Base-by-base conservation (phyloP, 805 yeast genomes). In the Candida wancherniae region DNA sequence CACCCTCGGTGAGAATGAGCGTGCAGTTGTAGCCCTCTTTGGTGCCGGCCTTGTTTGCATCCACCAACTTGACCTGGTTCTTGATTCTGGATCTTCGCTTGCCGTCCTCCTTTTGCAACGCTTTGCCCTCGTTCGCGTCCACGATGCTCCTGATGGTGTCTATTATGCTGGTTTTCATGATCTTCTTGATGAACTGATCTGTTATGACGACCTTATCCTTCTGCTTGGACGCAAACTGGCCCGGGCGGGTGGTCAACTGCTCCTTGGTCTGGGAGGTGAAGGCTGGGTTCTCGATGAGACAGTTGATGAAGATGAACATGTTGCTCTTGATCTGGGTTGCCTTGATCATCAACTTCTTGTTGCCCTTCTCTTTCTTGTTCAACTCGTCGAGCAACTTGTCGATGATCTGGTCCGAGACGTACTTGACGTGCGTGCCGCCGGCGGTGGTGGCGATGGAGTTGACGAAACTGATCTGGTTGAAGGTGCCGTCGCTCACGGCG, bases 241-340 rank as follows among this genome's bases (percentile, higher is more conserved):
- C 69, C 0, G 79, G 78, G 53, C 92, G 79, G 1, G 97, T 86
- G 15, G 96, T 88, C 48, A 92, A 64, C 53, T 87, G 95, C 56
- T 92, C 98, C 52, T 92, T 92, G 0, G 98, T 92, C 62, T 92
- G 98, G 1, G 97, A 88, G 0, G 97, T 87, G 55, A 92, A 92
- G 0, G 97, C 94, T 0, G 98, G 98, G 48, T 92, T 92, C 53
- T 87, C 96, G 58, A 92, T 79, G 46, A 88, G 67, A 70, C 96
- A 86, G 57, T 92, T 92, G 40, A 92, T 68, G 48, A 92, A 92
- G 20, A 92, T 50, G 48, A 92, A 92, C 80, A 92, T 84, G 57
- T 87, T 82, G 58, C 80, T 86, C 52, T 80, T 79, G 36, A 92
- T 83, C 59, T 92, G 97, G 46, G 80, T 80, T 3, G 95, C 92